Conservation (phyloP, 2,329 filamentous ascomycete species). For the Neoscytalidium dimidiatum region DNA sequence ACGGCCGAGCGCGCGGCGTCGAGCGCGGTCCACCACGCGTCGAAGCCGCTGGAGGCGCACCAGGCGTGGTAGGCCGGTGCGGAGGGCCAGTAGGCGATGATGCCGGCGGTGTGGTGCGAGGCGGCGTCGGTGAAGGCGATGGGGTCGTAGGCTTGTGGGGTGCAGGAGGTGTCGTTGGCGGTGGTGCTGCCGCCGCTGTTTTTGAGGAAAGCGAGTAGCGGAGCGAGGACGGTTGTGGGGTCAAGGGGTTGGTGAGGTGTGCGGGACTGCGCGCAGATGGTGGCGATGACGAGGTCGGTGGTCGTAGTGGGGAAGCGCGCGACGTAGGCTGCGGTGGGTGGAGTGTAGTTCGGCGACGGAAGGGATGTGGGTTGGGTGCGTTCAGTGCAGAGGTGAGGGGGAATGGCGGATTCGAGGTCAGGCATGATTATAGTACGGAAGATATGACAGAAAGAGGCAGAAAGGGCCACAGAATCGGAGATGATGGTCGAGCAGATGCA, state of each 20-base stretch:
- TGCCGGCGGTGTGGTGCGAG: background rate
- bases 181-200: constrained; percentile 18
- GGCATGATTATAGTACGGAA: background rate
- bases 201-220: constrained; percentile 21
- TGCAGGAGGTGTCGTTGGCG: constrained; percentile 32
- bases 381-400: constrained; percentile 25
- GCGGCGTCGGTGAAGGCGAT: background rate
- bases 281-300: constrained; percentile 36
- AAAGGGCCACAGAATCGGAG: background rate
- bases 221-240: constrained; percentile 8
- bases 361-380: constrained; percentile 26
- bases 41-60: background rate
- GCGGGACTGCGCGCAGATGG: constrained; percentile 35
- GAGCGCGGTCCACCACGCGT: background rate
- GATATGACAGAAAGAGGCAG: background rate
- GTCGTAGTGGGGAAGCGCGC: constrained; percentile 35
- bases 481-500: background rate
- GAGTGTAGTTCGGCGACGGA: constrained; percentile 28
- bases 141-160: constrained; percentile 24
- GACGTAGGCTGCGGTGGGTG: constrained; percentile 34
- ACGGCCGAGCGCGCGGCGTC: constrained; percentile 29
- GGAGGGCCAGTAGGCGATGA: background rate
- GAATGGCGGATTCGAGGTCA: constrained; percentile 31
- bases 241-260: background rate
- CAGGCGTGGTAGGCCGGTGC: background rate